These are phyloP conservation scores for Stevia rebaudiana DNA, from an alignment of 140 eudicot species.

Conservation along the genomic window DNA sequence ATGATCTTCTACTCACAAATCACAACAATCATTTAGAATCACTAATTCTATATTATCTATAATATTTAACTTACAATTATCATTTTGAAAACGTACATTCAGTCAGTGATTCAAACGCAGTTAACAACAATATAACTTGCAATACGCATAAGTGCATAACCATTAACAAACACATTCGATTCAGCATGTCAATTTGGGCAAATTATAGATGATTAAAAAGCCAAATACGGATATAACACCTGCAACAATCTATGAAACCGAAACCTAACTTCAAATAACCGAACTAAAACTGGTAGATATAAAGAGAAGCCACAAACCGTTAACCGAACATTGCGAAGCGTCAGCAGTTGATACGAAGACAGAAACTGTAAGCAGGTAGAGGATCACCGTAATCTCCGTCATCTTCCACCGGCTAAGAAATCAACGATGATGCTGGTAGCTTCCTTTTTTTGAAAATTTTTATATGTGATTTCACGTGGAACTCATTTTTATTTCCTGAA, in stretches of 20 bases:
- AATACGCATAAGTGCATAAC: no score
- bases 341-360: conserved; percentile 10
- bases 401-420: conserved; percentile 7
- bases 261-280: conserved; percentile 5
- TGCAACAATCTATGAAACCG: conserved; percentile 3
- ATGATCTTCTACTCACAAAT: background rate
- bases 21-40: background rate
- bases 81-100: no score
- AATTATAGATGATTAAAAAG: background rate
- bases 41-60: background rate
- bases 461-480: no score
- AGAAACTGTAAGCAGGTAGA: conserved; percentile 20
- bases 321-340: conserved; percentile 18
- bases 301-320: conserved; percentile 21
- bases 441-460: no score
- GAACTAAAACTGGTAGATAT: background rate
- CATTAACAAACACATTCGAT: no score
- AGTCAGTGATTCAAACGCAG: background rate
- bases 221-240: background rate
- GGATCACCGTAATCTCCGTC: conserved; percentile 12
- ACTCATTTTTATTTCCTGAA: no score
- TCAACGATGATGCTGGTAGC: no score
- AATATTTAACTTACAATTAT: background rate
- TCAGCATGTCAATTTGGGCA: conserved; percentile 16
- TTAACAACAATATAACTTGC: background rate